A percentile compares a stretch with the other conserved stretches of the same genome.
Conservation (phyloP, 257 asterid species). For the Anisodus tanguticus region DNA sequence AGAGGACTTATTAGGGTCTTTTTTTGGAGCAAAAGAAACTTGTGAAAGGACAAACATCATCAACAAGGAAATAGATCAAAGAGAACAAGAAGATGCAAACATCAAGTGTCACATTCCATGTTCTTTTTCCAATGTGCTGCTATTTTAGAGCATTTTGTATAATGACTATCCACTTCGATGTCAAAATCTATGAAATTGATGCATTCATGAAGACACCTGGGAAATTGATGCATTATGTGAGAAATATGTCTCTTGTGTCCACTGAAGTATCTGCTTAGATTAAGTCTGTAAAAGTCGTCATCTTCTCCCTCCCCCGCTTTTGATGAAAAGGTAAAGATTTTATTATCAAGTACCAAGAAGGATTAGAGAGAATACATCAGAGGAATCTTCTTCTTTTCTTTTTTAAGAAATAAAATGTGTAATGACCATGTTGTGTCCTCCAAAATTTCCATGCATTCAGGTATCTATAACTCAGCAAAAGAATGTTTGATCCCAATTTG, state of each 20-base stretch:
- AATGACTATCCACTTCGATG: conserved; percentile 17
- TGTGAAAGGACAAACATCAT: background rate
- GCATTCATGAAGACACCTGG: conserved; percentile 7
- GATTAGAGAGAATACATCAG: conserved; percentile 6
- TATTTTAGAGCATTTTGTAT: conserved; percentile 17
- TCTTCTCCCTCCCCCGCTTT: background rate
- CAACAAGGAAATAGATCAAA: conserved; percentile 17
- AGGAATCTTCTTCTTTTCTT: background rate
- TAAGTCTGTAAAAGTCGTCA: background rate
- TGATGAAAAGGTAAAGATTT: conserved; percentile 2
- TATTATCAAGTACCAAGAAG: conserved; percentile 14
- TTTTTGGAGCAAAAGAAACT: background rate
- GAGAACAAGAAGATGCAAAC: conserved; percentile 2
- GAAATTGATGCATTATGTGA: background rate
- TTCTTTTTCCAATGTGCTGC: background rate
- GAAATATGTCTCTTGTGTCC: background rate
- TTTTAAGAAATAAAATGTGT: background rate
- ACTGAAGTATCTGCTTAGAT: background rate
- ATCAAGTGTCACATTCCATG: background rate
- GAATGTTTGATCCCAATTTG: background rate
- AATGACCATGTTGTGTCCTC: background rate
- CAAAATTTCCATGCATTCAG: background rate
- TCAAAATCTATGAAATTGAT: background rate
- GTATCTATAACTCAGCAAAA: background rate
- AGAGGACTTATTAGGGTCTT: background rate